Evolutionary conservation across 768 basidiomycete genomes (phyloP), one percentile per base, ranked within the genome.

Genomic region (Serendipita sp.): DNA sequence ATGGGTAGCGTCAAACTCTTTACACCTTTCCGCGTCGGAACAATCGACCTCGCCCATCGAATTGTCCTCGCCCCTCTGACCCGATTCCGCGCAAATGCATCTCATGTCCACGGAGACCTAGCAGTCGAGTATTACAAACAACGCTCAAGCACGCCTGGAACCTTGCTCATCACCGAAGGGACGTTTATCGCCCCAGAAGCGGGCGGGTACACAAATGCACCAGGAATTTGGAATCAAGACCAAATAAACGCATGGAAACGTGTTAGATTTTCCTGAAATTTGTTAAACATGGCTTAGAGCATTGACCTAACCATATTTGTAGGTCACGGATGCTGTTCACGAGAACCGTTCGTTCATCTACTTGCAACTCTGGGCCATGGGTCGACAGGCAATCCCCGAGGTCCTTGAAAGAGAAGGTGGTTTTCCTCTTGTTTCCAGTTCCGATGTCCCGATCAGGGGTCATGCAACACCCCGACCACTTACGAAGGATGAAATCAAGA

Each of bases 211-310:
- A 60, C 65, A 1, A 72, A 81, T 64, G 77, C 80, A 0, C 87
- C 86, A 1, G 87, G 86, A 0, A 81, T 88, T 64, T 88, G 80
- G 76, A 81, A 71, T n/a, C 71, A 78, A 2, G 81, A 79, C 28
- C 88, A 91, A 67, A 78, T 78, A 38, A 66, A 69, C 0, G 80
- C 73, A 0, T 87, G 84, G 85, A 82, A 80, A 69, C 69, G 76
- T 73, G 81, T 78, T 32, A 15, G 74, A 64, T 41, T 62, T 34
- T 70, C 18, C 53, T 24, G 24, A 1, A 24, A 24, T 24, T 24
- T 24, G 24, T 24, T 24, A 24, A 24, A 24, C 24, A 24, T 24
- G 24, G 24, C 24, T 24, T 24, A 24, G 24, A 24, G 24, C 24
- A 24, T 24, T 24, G 24, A 24, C 24, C 24, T 24, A 24, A 24